Percentiles rank a stretch among this genome's conserved stretches.
Conservation (phyloP, 2,329 filamentous ascomycete genomes). For the Fusarium sp. region DNA sequence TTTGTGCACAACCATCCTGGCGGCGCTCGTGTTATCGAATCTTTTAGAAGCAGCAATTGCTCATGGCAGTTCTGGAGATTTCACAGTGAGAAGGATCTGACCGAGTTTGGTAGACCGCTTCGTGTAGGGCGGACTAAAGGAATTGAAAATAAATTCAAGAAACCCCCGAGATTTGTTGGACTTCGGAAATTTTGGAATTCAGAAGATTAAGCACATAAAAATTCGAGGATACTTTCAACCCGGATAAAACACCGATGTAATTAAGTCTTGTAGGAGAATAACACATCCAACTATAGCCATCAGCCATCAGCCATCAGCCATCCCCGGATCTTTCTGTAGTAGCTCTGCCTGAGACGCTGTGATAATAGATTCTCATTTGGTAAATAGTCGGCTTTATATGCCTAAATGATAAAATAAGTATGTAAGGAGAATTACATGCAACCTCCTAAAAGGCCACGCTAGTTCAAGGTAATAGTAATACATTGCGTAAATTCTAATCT, state of each 20-base stretch:
- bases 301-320: too few relatives aligned
- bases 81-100: constrained; percentile 8
- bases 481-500: background rate
- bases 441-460: background rate
- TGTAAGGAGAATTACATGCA: background rate
- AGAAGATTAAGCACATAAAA: background rate
- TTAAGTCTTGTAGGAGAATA: background rate
- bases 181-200: background rate
- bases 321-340: too few relatives aligned
- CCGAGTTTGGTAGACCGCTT: constrained; percentile 3
- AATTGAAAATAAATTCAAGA: background rate
- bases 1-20: background rate
- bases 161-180: background rate
- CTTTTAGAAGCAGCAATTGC: constrained; percentile 7
- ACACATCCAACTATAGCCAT: background rate
- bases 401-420: background rate
- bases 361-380: too few relatives aligned
- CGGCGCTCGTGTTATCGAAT: background rate
- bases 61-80: constrained; percentile 30
- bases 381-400: too few relatives aligned
- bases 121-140: constrained; percentile 14
- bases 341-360: background rate
- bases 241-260: background rate
- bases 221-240: background rate
- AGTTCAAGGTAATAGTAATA: background rate